phyloP scores from a whole-genome alignment of 352 stramenopile species.

The Achlya hypogyna region DNA sequence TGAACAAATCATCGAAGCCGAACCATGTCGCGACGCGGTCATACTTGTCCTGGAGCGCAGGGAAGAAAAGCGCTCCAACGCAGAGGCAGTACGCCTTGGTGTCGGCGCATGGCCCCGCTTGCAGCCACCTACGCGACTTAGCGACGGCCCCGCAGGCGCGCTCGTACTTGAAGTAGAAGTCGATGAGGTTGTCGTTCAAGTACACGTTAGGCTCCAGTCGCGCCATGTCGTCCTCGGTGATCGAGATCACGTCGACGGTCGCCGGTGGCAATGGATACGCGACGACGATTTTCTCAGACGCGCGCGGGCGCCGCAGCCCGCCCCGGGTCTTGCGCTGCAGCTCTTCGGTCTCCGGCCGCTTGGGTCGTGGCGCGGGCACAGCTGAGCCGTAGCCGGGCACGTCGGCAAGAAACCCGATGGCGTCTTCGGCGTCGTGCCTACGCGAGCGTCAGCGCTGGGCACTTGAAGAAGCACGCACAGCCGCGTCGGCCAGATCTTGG shows the following conservation, averaged over 20 bases:
- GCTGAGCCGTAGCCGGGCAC: too few relatives aligned
- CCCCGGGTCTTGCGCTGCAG: neutral
- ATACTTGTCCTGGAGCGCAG: conserved; percentile 47
- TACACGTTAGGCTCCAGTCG: conserved; percentile 64
- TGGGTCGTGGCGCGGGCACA: too few relatives aligned
- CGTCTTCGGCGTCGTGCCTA: too few relatives aligned
- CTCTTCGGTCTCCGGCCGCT: too few relatives aligned
- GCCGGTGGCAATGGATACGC: conserved; percentile 69
- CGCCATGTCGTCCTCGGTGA: conserved; percentile 48
- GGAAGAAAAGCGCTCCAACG: conserved; percentile 75
- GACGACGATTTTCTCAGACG: conserved; percentile 26
- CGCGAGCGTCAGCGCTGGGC: too few relatives aligned
- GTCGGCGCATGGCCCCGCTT: conserved; percentile 32
- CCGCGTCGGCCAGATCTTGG: too few relatives aligned
- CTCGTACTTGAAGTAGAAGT: conserved; percentile 88
- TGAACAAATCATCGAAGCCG: conserved; percentile 52
- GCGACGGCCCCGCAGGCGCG: too few relatives aligned
- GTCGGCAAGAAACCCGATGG: too few relatives aligned
- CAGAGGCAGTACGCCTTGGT: conserved; percentile 70
- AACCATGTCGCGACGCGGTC: conserved; percentile 74
- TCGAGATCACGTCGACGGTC: conserved; percentile 63
- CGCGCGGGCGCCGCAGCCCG: neutral
- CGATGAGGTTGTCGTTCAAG: conserved; percentile 89
- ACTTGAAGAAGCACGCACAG: too few relatives aligned
- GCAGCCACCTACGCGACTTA: conserved; percentile 32